A percentile compares a stretch with the other conserved stretches of the same genome.
These are phyloP conservation scores for Takakia lepidozioides DNA, from an alignment of 225 moss, liverwort and hornwort species.

Conservation along the genomic window DNA sequence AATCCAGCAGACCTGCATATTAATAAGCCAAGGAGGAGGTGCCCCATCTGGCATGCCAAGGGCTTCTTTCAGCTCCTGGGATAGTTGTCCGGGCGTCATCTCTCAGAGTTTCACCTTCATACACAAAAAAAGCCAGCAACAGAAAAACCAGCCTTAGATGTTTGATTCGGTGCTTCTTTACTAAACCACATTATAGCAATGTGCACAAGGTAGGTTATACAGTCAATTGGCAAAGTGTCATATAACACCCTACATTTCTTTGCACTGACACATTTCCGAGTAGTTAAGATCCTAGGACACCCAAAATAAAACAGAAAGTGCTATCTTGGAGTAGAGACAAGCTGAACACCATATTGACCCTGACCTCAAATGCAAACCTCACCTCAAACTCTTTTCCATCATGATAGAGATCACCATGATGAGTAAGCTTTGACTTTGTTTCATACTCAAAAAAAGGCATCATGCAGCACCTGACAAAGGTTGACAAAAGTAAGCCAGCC, in stretches of 20 bases:
- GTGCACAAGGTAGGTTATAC: too few species aligned
- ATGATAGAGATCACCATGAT: conserved; percentile 98
- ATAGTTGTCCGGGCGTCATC: conserved; percentile 96
- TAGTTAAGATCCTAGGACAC: too few species aligned
- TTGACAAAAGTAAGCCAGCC: too few species aligned
- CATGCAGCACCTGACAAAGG: conserved; percentile 76
- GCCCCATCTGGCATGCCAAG: conserved; percentile 98
- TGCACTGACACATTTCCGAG: too few species aligned
- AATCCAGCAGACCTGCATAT: conserved; percentile 77
- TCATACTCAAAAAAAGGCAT: conserved; percentile 99
- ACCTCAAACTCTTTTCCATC: conserved; percentile 99
- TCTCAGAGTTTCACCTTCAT: conserved; percentile 89
- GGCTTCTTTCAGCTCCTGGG: conserved; percentile 83
- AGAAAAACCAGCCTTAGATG: neutral
- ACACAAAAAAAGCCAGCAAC: conserved; percentile 2
- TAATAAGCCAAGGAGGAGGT: conserved; percentile 99
- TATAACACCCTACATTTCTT: too few species aligned
- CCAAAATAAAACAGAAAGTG: too few species aligned
- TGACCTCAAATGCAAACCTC: too few species aligned
- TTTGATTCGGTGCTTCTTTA: too few species aligned
- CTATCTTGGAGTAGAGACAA: too few species aligned
- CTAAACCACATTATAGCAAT: too few species aligned
- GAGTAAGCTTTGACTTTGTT: conserved; percentile 94
- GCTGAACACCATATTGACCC: too few species aligned
- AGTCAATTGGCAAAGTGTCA: too few species aligned